These are phyloP conservation scores for Saprolegnia diclina DNA, from an alignment of 352 stramenopile species.

Conservation along the genomic window DNA sequence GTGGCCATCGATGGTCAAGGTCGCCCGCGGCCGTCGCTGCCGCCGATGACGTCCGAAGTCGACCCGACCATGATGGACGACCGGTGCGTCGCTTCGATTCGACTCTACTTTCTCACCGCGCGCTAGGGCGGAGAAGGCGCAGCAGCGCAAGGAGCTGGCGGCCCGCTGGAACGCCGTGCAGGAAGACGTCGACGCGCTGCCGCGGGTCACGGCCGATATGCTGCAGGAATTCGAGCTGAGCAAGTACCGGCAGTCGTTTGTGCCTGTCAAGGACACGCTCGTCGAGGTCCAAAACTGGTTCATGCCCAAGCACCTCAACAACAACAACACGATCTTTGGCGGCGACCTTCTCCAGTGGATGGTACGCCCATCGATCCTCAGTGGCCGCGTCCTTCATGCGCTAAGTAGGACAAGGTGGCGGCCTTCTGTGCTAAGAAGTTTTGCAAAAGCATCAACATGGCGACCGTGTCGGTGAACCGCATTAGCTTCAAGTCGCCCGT, in stretches of 20 bases:
- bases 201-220: constrained; percentile 54
- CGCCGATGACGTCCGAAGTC: constrained; percentile 39
- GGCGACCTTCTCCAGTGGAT: constrained; percentile 58
- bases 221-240: constrained; percentile 37
- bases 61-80: constrained; percentile 37
- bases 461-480: constrained; percentile 71
- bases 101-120: background rate
- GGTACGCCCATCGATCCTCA: constrained; percentile 25
- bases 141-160: constrained; percentile 38
- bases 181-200: constrained; percentile 39
- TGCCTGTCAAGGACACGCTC: constrained; percentile 49
- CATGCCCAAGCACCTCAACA: constrained; percentile 60
- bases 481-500: constrained; percentile 68
- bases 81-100: constrained; percentile 30
- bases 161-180: constrained; percentile 42
- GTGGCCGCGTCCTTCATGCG: background rate
- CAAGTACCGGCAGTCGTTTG: constrained; percentile 35
- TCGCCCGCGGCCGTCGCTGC: constrained; percentile 36
- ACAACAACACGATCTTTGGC: constrained; percentile 64
- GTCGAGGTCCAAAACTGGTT: constrained; percentile 71
- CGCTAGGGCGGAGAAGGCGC: constrained; percentile 29
- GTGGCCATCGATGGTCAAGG: constrained; percentile 54
- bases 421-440: constrained; percentile 67
- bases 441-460: constrained; percentile 68
- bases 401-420: constrained; percentile 47